Base-by-base conservation (phyloP, 2,329 filamentous ascomycete species). In the Fusarium algeriense region DNA sequence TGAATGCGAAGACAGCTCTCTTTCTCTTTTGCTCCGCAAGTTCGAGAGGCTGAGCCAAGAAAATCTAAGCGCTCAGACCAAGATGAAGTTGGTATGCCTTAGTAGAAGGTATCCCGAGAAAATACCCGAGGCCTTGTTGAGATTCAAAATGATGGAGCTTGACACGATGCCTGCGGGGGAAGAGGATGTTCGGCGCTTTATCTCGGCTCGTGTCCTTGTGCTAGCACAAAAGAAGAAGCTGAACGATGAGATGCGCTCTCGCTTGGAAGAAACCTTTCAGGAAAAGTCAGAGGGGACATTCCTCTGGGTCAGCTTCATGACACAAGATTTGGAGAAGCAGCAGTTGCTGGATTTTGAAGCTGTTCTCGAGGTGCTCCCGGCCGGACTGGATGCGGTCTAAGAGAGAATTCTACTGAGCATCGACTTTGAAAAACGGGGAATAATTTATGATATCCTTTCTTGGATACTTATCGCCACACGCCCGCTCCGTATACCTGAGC, bases 381-480 rank as follows among this genome's bases (percentile, higher is more conserved):
- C 3, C 2, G 57, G 62, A 3, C 19, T 62, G 1, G 37, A 50
- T 2, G 35, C 38, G 2, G 15, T 66, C 2, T 66, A 63, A 1
- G 23, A 52, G 1, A 32, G 63, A 0, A 49, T 63, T 7, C 12
- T 57, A 0, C 43, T 49, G 2, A 32, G 2, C 2, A 37, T 72
- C 3, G 19, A 38, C 0, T 15, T 59, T 1, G 17, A 13, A 0
- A 46, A 57, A 2, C 13, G 37, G 3, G 5, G 10, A 3, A 37
- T 20, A 2, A 15, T 69, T 2, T 6, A 13, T 3, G 8, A 20
- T 1, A 48, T 73, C 8, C 30, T 73, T 1, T 23, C 15, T 19
- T 73, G 69, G 71, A 41, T 69, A 2, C 30, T 61, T 0, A 30
- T 73, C 1, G 48, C 67, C 1, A 14, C 2, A 3, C 13, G 11